Conservation (phyloP, 2,329 filamentous ascomycete genomes). For the Colletotrichum tamarilloi region DNA sequence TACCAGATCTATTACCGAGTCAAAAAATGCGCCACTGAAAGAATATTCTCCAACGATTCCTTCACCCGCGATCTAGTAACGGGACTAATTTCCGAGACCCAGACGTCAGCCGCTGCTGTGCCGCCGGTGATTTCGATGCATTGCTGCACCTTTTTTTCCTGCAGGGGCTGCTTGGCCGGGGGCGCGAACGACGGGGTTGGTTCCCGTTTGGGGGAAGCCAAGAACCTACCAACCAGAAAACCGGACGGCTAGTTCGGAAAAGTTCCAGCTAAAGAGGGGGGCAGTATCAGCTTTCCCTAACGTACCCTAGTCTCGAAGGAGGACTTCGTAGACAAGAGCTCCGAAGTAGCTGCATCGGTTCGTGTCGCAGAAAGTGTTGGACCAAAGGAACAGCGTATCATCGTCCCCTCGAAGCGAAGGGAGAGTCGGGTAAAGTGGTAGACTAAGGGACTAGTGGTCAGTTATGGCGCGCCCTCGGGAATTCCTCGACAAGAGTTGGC, state of each 20-base stretch:
- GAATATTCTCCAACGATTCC: conserved; percentile 13
- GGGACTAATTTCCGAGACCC: conserved; percentile 22
- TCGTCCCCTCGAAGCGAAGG: conserved; percentile 12
- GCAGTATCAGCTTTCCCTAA: neutral
- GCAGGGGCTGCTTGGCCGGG: conserved; percentile 30
- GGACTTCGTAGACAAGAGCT: neutral
- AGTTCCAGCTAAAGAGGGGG: neutral
- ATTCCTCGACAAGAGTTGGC: neutral
- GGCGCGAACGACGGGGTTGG: conserved; percentile 7
- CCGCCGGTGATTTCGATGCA: conserved; percentile 17
- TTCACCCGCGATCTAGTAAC: neutral
- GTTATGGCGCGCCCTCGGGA: neutral
- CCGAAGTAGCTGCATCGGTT: neutral
- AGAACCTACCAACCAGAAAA: neutral
- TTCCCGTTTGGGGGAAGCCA: conserved; percentile 24
- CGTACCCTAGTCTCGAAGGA: neutral
- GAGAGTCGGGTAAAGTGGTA: neutral
- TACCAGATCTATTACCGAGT: neutral
- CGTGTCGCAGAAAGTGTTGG: neutral
- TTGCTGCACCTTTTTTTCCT: neutral
- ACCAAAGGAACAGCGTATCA: conserved; percentile 15
- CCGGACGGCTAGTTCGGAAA: neutral
- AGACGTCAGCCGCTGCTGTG: conserved; percentile 17
- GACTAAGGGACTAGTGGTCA: neutral
- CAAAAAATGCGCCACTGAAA: neutral